A percentile compares a stretch with the other conserved stretches of the same genome.
These are phyloP conservation scores for Ophiocordyceps sinensis DNA, from an alignment of 2,329 filamentous ascomycete genomes.

Conservation along the genomic window DNA sequence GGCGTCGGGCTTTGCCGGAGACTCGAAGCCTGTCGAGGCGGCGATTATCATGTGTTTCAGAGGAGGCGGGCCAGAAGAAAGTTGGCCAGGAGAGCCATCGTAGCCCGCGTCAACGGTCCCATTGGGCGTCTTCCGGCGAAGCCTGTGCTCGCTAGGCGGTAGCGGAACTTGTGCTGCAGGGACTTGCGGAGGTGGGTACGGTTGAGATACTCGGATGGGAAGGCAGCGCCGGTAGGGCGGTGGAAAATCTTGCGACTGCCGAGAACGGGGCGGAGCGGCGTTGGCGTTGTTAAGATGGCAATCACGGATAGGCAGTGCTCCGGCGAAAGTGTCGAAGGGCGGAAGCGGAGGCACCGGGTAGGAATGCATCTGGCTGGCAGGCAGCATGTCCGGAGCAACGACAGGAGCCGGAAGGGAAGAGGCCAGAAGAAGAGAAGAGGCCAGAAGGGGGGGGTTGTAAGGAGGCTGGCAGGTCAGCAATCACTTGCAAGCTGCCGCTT, in stretches of 20 bases:
- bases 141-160: slow-evolving; percentile 31
- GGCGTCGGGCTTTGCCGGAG: too few species aligned
- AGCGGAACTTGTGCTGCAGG: slow-evolving; percentile 5
- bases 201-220: slow-evolving; percentile 18
- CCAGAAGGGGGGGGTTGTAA: slow-evolving; percentile 7
- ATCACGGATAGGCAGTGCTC: slow-evolving; percentile 7
- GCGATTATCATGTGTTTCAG: slow-evolving; percentile 74
- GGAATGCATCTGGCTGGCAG: slow-evolving; percentile 36
- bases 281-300: neutral
- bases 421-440: neutral
- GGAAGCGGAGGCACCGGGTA: slow-evolving; percentile 30
- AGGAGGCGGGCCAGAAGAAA: slow-evolving; percentile 58
- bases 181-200: slow-evolving; percentile 10
- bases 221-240: slow-evolving; percentile 13
- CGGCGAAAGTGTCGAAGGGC: slow-evolving; percentile 21
- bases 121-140: slow-evolving; percentile 83
- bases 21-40: slow-evolving; percentile 12
- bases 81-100: slow-evolving; percentile 66
- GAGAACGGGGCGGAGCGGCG: slow-evolving; percentile 3
- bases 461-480: slow-evolving; percentile 10
- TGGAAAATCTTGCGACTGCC: slow-evolving; percentile 15
- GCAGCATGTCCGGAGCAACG: slow-evolving; percentile 26
- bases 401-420: neutral
- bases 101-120: slow-evolving; percentile 89
- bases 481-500: slow-evolving; percentile 29